Conservation (phyloP, 805 yeast genomes). For the Teunomyces gatunensis region DNA sequence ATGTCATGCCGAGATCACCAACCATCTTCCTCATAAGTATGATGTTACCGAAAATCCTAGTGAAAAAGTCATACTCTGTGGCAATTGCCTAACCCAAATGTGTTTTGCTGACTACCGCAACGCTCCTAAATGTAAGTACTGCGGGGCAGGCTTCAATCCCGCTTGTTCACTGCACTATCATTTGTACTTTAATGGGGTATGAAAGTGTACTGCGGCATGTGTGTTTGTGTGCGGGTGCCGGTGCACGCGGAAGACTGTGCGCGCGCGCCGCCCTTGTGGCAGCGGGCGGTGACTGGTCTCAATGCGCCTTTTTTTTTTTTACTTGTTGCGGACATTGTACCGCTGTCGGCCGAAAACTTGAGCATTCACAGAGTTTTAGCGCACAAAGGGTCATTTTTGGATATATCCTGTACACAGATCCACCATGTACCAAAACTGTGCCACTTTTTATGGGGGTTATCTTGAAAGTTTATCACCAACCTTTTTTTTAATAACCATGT, state of each 20-base stretch:
- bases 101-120: conserved; percentile 26
- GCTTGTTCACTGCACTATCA: conserved; percentile 36
- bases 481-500: conserved; percentile 40
- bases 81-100: conserved; percentile 29
- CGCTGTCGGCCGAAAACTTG: too few relatives aligned
- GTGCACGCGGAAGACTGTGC: too few relatives aligned
- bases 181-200: conserved; percentile 29
- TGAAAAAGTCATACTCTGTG: conserved; percentile 33
- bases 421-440: not conserved
- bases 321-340: too few relatives aligned
- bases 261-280: too few relatives aligned
- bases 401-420: not conserved
- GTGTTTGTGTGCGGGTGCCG: not conserved
- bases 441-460: conserved; percentile 4
- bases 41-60: not conserved
- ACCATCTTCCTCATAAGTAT: conserved; percentile 2
- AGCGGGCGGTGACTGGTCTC: too few relatives aligned
- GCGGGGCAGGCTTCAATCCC: conserved; percentile 34
- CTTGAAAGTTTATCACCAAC: not conserved
- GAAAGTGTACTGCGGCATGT: not conserved
- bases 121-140: conserved; percentile 20
- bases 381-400: not conserved
- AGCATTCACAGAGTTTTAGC: too few relatives aligned
- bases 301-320: too few relatives aligned
- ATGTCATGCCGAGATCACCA: conserved; percentile 28